phyloP scores from a whole-genome alignment of 768 basidiomycete genomes.

The Omphalotus guepiniiformis region DNA sequence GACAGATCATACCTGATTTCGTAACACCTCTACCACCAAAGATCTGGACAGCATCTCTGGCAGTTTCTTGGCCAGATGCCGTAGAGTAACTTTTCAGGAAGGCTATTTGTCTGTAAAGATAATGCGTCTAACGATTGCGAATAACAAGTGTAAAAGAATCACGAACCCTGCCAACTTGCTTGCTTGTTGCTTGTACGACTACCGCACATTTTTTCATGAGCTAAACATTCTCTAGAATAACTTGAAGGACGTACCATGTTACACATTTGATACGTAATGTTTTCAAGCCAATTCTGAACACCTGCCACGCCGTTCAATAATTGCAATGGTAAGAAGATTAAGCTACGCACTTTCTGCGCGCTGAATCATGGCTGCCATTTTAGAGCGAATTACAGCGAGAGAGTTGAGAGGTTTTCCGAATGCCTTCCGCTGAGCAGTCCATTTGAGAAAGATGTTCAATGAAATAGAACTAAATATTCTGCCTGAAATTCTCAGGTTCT shows the following conservation, averaged over 20 bases:
- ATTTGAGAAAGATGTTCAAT: constrained; percentile 37
- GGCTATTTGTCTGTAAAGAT: constrained; percentile 51
- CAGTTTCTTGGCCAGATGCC: constrained; percentile 57
- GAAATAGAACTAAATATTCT: neutral
- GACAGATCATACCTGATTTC: constrained; percentile 53
- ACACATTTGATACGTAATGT: constrained; percentile 81
- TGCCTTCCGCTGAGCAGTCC: constrained; percentile 83
- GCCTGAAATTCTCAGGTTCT: constrained; percentile 7
- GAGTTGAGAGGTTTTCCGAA: constrained; percentile 85
- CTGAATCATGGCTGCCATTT: constrained; percentile 78
- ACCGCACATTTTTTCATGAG: neutral
- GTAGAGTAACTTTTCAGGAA: constrained; percentile 70
- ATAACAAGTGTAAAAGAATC: constrained; percentile 1
- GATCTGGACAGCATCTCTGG: constrained; percentile 71
- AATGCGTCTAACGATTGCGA: constrained; percentile 3
- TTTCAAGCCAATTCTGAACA: constrained; percentile 79
- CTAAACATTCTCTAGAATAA: neutral
- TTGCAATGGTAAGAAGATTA: neutral
- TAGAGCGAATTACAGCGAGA: constrained; percentile 84
- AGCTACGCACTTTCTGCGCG: constrained; percentile 54
- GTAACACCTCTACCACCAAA: constrained; percentile 90
- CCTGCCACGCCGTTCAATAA: constrained; percentile 25
- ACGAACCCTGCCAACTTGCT: constrained; percentile 66
- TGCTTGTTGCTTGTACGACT: constrained; percentile 74
- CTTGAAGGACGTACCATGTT: constrained; percentile 50